A percentile compares a stretch with the other conserved stretches of the same genome.
Conservation (phyloP, 1,284 basidiomycete species). For the Bothia castanella region DNA sequence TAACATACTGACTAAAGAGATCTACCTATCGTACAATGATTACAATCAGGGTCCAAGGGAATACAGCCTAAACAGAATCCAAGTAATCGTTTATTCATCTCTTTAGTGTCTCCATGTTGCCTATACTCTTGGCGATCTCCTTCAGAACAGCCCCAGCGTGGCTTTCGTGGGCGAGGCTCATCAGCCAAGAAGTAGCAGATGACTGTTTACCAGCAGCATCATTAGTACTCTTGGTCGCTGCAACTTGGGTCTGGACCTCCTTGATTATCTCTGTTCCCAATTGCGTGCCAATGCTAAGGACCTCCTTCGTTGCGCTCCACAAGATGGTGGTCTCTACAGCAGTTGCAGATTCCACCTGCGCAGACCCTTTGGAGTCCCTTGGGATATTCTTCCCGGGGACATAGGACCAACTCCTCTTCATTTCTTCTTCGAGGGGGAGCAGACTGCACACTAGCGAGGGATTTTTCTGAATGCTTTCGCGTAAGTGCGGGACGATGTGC, state of each 20-base stretch:
- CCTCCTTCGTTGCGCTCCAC: slow-evolving; percentile 19
- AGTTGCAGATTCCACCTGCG: slow-evolving; percentile 7
- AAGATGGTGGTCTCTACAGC: slow-evolving; percentile 5
- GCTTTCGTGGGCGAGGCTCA: slow-evolving; percentile 26
- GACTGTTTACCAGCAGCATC: slow-evolving; percentile 16
- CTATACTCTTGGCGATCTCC: slow-evolving; percentile 12
- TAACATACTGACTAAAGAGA: too few species aligned
- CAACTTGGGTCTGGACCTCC: slow-evolving; percentile 18
- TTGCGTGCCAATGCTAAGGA: slow-evolving; percentile 10
- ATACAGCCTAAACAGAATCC: background rate
- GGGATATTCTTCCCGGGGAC: slow-evolving; percentile 18
- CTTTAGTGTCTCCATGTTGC: background rate
- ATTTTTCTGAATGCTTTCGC: slow-evolving; percentile 36
- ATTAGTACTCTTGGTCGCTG: slow-evolving; percentile 10
- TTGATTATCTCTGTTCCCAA: slow-evolving; percentile 25
- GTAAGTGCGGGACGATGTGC: slow-evolving; percentile 36
- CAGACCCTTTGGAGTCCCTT: slow-evolving; percentile 10
- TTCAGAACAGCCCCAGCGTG: slow-evolving; percentile 21
- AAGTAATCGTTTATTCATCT: background rate
- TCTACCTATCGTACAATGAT: too few species aligned
- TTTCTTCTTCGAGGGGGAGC: slow-evolving; percentile 50
- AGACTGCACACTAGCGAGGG: slow-evolving; percentile 45
- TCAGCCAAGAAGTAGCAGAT: slow-evolving; percentile 25
- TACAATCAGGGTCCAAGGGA: background rate
- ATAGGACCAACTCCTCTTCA: slow-evolving; percentile 46